Evolutionary conservation across 495 filamentous ascomycete species (phyloP).

Genomic region (Podospora appendiculata): DNA sequence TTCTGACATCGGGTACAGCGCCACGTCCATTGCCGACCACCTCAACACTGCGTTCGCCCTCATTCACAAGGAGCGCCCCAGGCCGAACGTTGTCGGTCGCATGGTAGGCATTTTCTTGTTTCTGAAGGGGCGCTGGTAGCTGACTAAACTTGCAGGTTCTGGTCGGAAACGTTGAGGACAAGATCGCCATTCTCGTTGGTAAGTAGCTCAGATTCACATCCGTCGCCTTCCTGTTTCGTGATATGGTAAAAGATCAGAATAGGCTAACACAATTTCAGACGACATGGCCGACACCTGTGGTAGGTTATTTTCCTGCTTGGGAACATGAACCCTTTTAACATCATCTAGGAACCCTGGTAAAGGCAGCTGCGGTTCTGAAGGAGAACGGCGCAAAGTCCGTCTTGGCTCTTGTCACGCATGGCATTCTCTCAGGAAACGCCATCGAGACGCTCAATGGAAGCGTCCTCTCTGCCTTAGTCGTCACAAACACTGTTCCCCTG

Average conservation of each 20-base stretch:
- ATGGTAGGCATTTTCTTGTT: constrained; percentile 79
- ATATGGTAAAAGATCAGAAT: not conserved
- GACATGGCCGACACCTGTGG: constrained; percentile 96
- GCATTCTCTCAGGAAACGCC: constrained; percentile 85
- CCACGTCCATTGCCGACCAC: constrained; percentile 92
- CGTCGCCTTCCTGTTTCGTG: too few relatives aligned
- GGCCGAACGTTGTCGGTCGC: constrained; percentile 89
- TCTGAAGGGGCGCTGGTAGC: constrained; percentile 33
- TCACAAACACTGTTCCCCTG: constrained; percentile 96
- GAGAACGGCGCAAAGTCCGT: constrained; percentile 81
- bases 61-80: constrained; percentile 95
- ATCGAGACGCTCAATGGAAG: constrained; percentile 86
- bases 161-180: constrained; percentile 64
- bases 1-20: constrained; percentile 35
- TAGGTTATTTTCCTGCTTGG: constrained; percentile 1
- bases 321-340: not conserved
- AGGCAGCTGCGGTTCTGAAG: constrained; percentile 87
- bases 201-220: not conserved
- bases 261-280: constrained; percentile 20
- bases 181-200: constrained; percentile 46
- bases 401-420: constrained; percentile 93
- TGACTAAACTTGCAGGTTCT: constrained; percentile 50
- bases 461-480: constrained; percentile 68
- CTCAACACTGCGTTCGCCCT: constrained; percentile 94
- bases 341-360: constrained; percentile 56